Evolutionary conservation across 495 filamentous ascomycete species (phyloP).

Genomic region (Podospora conica): DNA sequence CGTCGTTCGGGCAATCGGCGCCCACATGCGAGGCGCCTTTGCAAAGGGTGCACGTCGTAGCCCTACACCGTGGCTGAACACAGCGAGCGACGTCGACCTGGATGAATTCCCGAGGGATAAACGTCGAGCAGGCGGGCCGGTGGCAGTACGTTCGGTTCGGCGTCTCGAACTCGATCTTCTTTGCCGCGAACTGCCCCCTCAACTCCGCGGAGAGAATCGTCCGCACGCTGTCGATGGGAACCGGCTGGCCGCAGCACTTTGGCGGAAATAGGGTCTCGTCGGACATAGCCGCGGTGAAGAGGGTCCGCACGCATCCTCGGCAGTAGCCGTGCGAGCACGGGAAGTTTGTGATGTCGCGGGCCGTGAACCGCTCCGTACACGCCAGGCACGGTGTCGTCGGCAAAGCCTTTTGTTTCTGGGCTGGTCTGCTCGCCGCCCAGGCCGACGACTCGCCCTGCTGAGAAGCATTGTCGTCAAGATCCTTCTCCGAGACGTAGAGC

Average conservation of each 20-base stretch:
- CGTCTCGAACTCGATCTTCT: constrained; percentile 41
- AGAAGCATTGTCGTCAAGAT: not conserved
- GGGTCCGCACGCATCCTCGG: constrained; percentile 32
- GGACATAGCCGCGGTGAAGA: constrained; percentile 35
- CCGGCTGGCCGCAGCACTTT: constrained; percentile 41
- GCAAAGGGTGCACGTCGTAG: constrained; percentile 42
- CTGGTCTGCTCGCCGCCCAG: constrained; percentile 11
- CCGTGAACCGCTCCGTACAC: constrained; percentile 12
- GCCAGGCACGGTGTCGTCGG: constrained; percentile 2
- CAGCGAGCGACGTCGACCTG: constrained; percentile 36
- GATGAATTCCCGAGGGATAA: constrained; percentile 34
- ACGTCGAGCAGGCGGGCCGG: constrained; percentile 35
- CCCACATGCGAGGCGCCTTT: constrained; percentile 37
- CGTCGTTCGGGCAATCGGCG: constrained; percentile 37
- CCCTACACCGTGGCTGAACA: constrained; percentile 26
- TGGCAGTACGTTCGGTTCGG: constrained; percentile 46
- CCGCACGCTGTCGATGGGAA: constrained; percentile 31
- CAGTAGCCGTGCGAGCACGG: constrained; percentile 46
- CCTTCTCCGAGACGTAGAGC: not conserved
- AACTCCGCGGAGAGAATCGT: constrained; percentile 28
- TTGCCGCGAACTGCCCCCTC: constrained; percentile 29
- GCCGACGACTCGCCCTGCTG: constrained; percentile 12
- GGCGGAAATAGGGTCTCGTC: constrained; percentile 51
- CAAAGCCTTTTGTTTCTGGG: not conserved
- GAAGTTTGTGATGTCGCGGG: constrained; percentile 11